Conservation (phyloP, 2,329 filamentous ascomycete genomes). For the Ceratocystis cacaofunesta region DNA sequence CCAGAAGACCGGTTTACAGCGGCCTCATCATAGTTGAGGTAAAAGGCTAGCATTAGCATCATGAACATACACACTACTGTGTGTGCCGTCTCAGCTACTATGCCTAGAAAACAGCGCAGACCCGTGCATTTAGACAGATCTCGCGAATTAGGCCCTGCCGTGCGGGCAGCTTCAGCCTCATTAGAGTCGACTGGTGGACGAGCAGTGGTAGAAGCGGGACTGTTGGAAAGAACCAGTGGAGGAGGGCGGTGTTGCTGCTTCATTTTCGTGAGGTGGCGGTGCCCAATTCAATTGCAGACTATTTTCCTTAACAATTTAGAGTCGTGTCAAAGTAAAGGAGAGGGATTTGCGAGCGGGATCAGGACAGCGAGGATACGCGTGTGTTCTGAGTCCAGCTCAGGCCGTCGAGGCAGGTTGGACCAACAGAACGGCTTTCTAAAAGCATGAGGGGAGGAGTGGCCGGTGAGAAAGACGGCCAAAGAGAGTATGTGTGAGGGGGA, state of each 20-base stretch:
- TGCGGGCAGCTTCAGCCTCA: neutral
- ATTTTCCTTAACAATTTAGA: no score
- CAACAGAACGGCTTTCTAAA: neutral
- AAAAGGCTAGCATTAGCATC: slow-evolving; percentile 24
- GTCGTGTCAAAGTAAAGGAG: neutral
- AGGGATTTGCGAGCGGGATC: neutral
- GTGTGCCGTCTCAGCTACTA: slow-evolving; percentile 24
- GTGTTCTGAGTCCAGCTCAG: slow-evolving; percentile 9
- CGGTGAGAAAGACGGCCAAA: neutral
- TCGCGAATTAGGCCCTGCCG: neutral
- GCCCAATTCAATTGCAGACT: no score
- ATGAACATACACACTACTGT: slow-evolving; percentile 23
- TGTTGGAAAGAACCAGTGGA: neutral
- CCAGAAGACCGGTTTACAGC: slow-evolving; percentile 16
- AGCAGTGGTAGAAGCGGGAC: neutral
- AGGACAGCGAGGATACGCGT: neutral
- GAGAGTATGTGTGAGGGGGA: neutral
- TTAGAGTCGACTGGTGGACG: neutral
- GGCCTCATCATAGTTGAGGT: slow-evolving; percentile 22
- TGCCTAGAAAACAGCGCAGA: slow-evolving; percentile 19
- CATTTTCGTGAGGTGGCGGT: neutral
- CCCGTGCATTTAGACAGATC: neutral
- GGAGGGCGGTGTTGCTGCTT: slow-evolving; percentile 8
- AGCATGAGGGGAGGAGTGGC: neutral
- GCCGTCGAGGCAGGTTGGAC: slow-evolving; percentile 3